Evolutionary conservation across 192 early-diverging fungal species (phyloP), one percentile per base, ranked within the genome.

Genomic region (Coemansia sp.): DNA sequence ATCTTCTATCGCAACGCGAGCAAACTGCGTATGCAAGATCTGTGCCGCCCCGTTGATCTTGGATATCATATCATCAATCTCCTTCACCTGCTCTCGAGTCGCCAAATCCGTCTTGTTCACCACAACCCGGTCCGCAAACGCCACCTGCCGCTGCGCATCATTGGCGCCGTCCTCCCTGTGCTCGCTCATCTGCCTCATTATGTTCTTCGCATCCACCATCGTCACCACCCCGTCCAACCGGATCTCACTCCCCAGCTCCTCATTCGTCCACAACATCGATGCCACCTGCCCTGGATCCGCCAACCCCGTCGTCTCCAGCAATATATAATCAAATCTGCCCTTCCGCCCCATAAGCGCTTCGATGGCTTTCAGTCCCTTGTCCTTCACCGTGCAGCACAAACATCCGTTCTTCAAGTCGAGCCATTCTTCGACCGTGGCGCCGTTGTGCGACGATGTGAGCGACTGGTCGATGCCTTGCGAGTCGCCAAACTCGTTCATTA

Each of bases 401-500:
- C 97, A 99, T 0, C 97, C 97, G 82, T 99, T 99, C 43, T 87
- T 86, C 53, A 99, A 80, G 71, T 99, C 97, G 14, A 99, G 82
- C 97, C 97, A 99, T 62, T 98, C 96, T 57, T 98, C 94, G 17
- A 91, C 90, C 62, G 92, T 84, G 41, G 87, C 87, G 22, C 95
- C 97, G 47, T 87, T 71, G 64, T 77, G 85, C 54, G 92, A 84
- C 29, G 86, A 88, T 21, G 95, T 85, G 60, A 98, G 82, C 47
- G 92, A 86, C 72, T 96, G 93, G 74, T 99, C 97, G 61, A 99
- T 94, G 17, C 92, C 97, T 25, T 91, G 88, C 51, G 90, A 89
- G 66, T 97, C 95, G 47, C 96, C 97, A 87, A 99, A 99, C 83
- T 99, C 97, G 69, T 99, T 99, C 74, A 99, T 84, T 29, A 99